Conservation (phyloP, 371 early-diverging fungal genomes). For the Mortierella sp. region DNA sequence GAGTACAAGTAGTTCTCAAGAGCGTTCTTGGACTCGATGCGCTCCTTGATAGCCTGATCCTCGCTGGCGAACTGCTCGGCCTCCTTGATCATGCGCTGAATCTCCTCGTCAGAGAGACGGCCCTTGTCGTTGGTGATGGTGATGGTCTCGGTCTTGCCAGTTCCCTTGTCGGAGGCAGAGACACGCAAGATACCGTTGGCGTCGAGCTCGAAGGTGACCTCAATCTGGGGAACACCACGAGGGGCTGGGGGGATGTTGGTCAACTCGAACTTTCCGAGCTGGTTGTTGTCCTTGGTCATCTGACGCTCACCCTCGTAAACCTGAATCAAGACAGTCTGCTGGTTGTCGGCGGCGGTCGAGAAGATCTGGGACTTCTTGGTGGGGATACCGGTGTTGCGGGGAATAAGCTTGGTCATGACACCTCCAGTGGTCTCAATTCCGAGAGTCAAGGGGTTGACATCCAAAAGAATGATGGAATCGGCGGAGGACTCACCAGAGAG, state of each 20-base stretch:
- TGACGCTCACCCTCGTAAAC: slow-evolving; percentile 99
- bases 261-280: slow-evolving; percentile 97
- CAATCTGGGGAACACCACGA: slow-evolving; percentile 91
- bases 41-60: slow-evolving; percentile 89
- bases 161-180: slow-evolving; percentile 96
- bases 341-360: slow-evolving; percentile 99
- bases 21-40: slow-evolving; percentile 90
- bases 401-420: slow-evolving; percentile 96
- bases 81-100: slow-evolving; percentile 95
- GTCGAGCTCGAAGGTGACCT: slow-evolving; percentile 98
- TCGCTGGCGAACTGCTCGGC: slow-evolving; percentile 92
- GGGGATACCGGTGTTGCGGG: slow-evolving; percentile 98
- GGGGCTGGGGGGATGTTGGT: slow-evolving; percentile 88
- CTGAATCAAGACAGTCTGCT: slow-evolving; percentile 97
- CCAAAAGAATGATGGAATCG: slow-evolving; percentile 84
- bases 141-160: slow-evolving; percentile 93
- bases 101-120: slow-evolving; percentile 93
- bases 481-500: slow-evolving; percentile 79
- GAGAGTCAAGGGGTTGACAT: slow-evolving; percentile 98
- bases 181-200: slow-evolving; percentile 99
- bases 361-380: slow-evolving; percentile 98
- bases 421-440: slow-evolving; percentile 98
- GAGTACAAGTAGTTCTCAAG: slow-evolving; percentile 94
- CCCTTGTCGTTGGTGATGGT: slow-evolving; percentile 98
- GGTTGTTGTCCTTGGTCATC: slow-evolving; percentile 97